Base-by-base conservation (phyloP, 176 grass and related monocot genomes). In the Aegilops tauschii region DNA sequence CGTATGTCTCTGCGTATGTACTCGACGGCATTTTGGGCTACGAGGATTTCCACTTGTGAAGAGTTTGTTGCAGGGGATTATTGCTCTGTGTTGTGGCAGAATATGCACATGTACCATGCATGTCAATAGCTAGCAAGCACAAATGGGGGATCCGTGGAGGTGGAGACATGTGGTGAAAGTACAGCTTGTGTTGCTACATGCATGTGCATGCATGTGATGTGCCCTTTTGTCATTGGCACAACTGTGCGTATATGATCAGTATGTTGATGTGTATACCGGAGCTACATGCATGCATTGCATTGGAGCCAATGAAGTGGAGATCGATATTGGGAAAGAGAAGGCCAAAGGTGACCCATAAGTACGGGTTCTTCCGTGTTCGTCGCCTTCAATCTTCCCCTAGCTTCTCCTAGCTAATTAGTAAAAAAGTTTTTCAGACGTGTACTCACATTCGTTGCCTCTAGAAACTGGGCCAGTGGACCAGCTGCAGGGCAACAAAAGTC, bases 41-140 rank as follows among this genome's bases (percentile, higher is more conserved):
- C 89, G 77, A 69, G 77, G 82, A 84, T 77, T 76, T 91, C 89
- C 89, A 84, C 80, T 87, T 79, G 87, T 27, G 54, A 52, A 17
- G 49, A 30, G 44, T 71, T 69, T 4, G 45, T 78, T 45, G 47
- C 29, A 76, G 44, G 81, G 63, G 29, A 61, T 14, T 13, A 50
- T 52, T 0, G 37, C 39, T 89, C 87, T 86, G 88, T 42, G 59
- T 54, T 82, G 56, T 88, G 89, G 84, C 81, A 91, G 17, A 49
- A 18, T 9, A 44, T 62, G 36, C 25, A 82, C 50, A 72, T 72
- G 83, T 70, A 63, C 47, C 81, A 67, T 50, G 73, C 9, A 44
- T 25, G 40, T 49, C 42, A 66, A 23, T 68, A 29, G 77, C 65
- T 89, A 61, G 65, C 77, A 39, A 67, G 70, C 88, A 83, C 45